phyloP scores from a whole-genome alignment of 306 rosid species.

The Pyrus bretschneideri region DNA sequence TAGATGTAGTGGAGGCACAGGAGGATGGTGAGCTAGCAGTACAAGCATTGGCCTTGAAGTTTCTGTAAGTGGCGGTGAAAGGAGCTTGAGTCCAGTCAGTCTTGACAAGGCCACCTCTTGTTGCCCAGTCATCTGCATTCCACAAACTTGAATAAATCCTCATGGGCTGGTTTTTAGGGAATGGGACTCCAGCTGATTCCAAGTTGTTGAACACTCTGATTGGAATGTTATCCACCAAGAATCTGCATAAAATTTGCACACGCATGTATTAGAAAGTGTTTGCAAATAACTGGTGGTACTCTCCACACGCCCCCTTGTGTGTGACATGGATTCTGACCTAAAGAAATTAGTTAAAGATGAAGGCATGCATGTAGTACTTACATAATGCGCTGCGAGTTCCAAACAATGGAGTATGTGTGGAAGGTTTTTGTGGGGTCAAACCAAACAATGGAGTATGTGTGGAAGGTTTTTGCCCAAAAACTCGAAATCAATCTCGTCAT shows the following conservation, averaged over 20 bases:
- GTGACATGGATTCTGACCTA: too few species aligned
- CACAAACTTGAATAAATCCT: slow-evolving; percentile 41
- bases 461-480: slow-evolving; percentile 43
- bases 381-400: slow-evolving; percentile 39
- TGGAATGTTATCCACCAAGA: slow-evolving; percentile 36
- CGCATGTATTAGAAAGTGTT: neutral
- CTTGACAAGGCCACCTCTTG: slow-evolving; percentile 46
- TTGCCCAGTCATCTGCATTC: slow-evolving; percentile 52
- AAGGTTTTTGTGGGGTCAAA: slow-evolving; percentile 42
- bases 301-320: neutral
- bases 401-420: slow-evolving; percentile 41
- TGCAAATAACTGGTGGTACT: too few species aligned
- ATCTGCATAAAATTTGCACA: neutral
- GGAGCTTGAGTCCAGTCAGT: slow-evolving; percentile 49
- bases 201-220: slow-evolving; percentile 37
- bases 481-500: slow-evolving; percentile 46
- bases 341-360: neutral
- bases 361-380: neutral
- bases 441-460: slow-evolving; percentile 43
- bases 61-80: slow-evolving; percentile 37
- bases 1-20: neutral
- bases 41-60: slow-evolving; percentile 33
- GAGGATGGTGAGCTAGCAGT: slow-evolving; percentile 12
- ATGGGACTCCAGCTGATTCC: slow-evolving; percentile 35
- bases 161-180: slow-evolving; percentile 38